A percentile compares a stretch with the other conserved stretches of the same genome.
phyloP scores from a whole-genome alignment of 371 early-diverging fungal species.

The Rhizopus arrhizus region DNA sequence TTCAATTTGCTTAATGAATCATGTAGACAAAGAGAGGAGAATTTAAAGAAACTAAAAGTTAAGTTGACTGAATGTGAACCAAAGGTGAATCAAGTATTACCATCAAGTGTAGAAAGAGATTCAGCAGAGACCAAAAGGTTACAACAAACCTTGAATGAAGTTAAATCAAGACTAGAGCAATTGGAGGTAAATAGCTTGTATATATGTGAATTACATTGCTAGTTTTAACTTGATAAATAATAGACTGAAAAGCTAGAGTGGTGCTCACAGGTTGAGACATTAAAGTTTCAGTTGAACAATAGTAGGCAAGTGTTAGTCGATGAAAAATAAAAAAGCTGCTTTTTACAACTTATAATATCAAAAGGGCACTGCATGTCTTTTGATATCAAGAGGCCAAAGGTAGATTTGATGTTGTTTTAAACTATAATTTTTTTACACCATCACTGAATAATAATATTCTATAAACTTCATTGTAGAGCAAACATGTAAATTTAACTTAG shows the following conservation, averaged over 20 bases:
- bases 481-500: conserved; percentile 45
- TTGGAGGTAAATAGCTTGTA: conserved; percentile 31
- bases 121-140: conserved; percentile 23
- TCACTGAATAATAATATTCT: conserved; percentile 38
- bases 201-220: neutral
- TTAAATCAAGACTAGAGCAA: conserved; percentile 25
- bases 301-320: neutral
- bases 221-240: neutral
- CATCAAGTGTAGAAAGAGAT: conserved; percentile 1
- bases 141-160: conserved; percentile 19
- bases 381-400: conserved; percentile 18
- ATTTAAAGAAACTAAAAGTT: conserved; percentile 17
- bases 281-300: neutral
- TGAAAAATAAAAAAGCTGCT: neutral
- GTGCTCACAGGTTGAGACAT: conserved; percentile 26
- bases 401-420: conserved; percentile 22
- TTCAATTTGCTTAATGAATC: neutral
- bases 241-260: conserved; percentile 40
- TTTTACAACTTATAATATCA: conserved; percentile 5
- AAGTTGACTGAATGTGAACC: conserved; percentile 14
- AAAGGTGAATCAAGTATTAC: conserved; percentile 13
- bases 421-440: conserved; percentile 31
- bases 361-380: conserved; percentile 25
- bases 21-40: conserved; percentile 24
- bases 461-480: conserved; percentile 50